These are phyloP conservation scores for Suillus alpinus DNA, from an alignment of 768 basidiomycete species.

Conservation along the genomic window DNA sequence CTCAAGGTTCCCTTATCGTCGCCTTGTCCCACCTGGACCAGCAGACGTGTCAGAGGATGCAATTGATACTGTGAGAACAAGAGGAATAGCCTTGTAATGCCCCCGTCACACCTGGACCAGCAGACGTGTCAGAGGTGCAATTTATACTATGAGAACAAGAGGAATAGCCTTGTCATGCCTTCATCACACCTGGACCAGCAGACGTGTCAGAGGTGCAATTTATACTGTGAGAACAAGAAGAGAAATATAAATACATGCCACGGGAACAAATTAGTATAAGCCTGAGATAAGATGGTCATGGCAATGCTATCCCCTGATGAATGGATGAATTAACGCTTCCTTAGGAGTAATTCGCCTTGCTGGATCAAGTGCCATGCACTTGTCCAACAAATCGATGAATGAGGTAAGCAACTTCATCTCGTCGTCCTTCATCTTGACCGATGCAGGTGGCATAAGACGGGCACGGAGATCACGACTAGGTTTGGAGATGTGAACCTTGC, in stretches of 20 bases:
- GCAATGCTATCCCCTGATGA: constrained; percentile 57
- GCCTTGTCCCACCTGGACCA: constrained; percentile 9
- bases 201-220: constrained; percentile 14
- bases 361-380: constrained; percentile 85
- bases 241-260: constrained; percentile 26
- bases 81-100: too few relatives aligned
- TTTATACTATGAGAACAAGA: constrained; percentile 1
- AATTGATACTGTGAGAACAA: constrained; percentile 6
- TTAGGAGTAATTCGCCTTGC: constrained; percentile 82
- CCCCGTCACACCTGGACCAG: too few relatives aligned
- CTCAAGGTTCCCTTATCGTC: neutral
- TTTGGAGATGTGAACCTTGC: constrained; percentile 81
- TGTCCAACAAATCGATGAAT: constrained; percentile 91
- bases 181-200: constrained; percentile 10
- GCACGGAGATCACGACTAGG: constrained; percentile 78
- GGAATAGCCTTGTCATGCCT: neutral
- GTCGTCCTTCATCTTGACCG: constrained; percentile 82
- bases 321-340: constrained; percentile 86
- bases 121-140: too few relatives aligned
- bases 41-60: constrained; percentile 12
- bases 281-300: constrained; percentile 5
- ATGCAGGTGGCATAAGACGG: constrained; percentile 76
- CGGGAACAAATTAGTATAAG: constrained; percentile 9
- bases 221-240: constrained; percentile 7
- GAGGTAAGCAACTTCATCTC: constrained; percentile 75